Evolutionary conservation across 2,329 filamentous ascomycete species (phyloP).

Genomic region (Colletotrichum siamense): DNA sequence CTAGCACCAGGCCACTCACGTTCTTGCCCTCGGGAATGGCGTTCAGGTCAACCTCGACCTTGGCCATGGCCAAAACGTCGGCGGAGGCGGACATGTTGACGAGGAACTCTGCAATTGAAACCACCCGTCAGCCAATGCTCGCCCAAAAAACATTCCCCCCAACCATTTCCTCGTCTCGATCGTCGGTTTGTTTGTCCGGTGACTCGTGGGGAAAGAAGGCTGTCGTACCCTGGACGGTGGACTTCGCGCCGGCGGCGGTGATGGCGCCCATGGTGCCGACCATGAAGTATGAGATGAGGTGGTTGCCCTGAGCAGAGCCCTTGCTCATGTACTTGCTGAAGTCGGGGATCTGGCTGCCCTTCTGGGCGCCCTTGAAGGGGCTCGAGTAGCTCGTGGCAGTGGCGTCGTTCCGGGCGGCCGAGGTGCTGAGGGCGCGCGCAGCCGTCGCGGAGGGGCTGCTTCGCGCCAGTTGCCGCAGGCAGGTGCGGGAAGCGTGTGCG

Average conservation of each 20-base stretch:
- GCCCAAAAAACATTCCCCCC: not conserved
- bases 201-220: not conserved
- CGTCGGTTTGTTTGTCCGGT: not conserved
- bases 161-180: not conserved
- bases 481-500: conserved; percentile 70
- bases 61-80: conserved; percentile 98
- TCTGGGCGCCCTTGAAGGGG: conserved; percentile 68
- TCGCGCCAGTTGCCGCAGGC: conserved; percentile 65
- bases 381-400: conserved; percentile 58
- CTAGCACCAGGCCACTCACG: conserved; percentile 60
- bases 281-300: conserved; percentile 98
- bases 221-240: conserved; percentile 91
- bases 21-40: conserved; percentile 99
- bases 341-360: conserved; percentile 78
- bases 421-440: conserved; percentile 63
- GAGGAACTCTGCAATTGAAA: conserved; percentile 79
- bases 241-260: conserved; percentile 93
- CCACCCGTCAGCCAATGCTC: conserved; percentile 29
- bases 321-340: conserved; percentile 88
- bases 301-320: conserved; percentile 72
- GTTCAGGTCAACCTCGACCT: conserved; percentile 95
- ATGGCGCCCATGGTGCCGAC: conserved; percentile 94
- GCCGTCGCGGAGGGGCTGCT: conserved; percentile 41
- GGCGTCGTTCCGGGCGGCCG: conserved; percentile 52
- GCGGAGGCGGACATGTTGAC: conserved; percentile 99